Percentiles rank a stretch among this genome's conserved stretches.
Conservation (phyloP, 257 asterid species). For the Solanum chilense region DNA sequence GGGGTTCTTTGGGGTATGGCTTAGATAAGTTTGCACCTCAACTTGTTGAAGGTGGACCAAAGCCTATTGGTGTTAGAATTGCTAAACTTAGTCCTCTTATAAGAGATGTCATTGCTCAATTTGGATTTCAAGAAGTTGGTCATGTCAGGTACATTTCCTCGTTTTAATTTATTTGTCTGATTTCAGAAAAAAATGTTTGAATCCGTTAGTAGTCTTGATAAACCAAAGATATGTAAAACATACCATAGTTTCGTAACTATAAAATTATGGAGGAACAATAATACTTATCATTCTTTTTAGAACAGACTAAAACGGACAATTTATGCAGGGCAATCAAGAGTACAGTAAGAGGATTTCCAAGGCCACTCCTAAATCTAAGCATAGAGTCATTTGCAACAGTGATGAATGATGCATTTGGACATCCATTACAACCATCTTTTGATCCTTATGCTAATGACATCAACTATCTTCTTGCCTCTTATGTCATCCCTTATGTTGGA, state of each 20-base stretch:
- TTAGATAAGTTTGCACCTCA: constrained; percentile 38
- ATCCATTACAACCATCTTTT: constrained; percentile 44
- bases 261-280: no score
- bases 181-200: not conserved
- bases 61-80: constrained; percentile 39
- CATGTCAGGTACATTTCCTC: constrained; percentile 46
- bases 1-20: constrained; percentile 59
- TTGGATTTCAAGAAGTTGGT: constrained; percentile 86
- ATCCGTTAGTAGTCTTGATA: no score
- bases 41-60: constrained; percentile 52
- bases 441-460: constrained; percentile 75
- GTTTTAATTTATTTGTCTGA: not conserved
- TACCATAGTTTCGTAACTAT: no score
- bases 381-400: constrained; percentile 41
- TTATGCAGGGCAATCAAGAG: constrained; percentile 60
- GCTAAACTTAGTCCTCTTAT: constrained; percentile 43
- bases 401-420: constrained; percentile 47
- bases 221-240: no score
- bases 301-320: not conserved
- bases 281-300: no score
- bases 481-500: constrained; percentile 76
- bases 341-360: constrained; percentile 58
- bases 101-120: constrained; percentile 50
- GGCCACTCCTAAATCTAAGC: constrained; percentile 61
- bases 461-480: constrained; percentile 70